These are phyloP conservation scores for Glebionis coronaria DNA, from an alignment of 129 eudicot species.

Conservation along the genomic window DNA sequence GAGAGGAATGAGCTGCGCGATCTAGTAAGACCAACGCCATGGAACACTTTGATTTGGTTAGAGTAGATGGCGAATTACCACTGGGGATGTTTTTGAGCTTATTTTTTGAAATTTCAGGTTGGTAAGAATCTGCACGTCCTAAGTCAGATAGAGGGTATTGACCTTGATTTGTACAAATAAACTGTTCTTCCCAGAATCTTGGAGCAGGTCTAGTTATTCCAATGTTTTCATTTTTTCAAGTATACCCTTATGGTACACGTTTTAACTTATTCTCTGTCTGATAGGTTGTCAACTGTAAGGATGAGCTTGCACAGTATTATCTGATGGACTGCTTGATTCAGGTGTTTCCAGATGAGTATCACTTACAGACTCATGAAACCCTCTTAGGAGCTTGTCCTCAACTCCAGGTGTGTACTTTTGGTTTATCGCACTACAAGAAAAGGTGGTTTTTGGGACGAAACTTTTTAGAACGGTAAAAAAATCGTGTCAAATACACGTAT, in stretches of 20 bases:
- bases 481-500: no score
- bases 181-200: conserved; percentile 89
- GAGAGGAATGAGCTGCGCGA: conserved; percentile 99
- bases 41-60: conserved; percentile 30
- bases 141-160: conserved; percentile 94
- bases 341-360: conserved; percentile 99
- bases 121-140: conserved; percentile 97
- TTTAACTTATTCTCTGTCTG: conserved; percentile 18
- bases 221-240: neutral
- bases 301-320: conserved; percentile 93
- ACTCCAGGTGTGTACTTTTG: conserved; percentile 69
- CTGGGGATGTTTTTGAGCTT: conserved; percentile 8
- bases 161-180: conserved; percentile 87
- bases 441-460: no score
- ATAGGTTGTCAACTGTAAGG: conserved; percentile 95
- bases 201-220: conserved; percentile 73
- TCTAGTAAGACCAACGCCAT: conserved; percentile 59
- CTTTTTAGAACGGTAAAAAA: no score
- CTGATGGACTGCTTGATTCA: conserved; percentile 98
- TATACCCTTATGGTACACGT: conserved; percentile 7
- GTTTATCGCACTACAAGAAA: no score
- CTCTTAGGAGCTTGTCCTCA: conserved; percentile 90
- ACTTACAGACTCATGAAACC: conserved; percentile 92
- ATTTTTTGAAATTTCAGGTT: conserved; percentile 54
- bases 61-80: neutral